These are phyloP conservation scores for Trichosporon sp. DNA, from an alignment of 1,284 basidiomycete species.

Conservation along the genomic window DNA sequence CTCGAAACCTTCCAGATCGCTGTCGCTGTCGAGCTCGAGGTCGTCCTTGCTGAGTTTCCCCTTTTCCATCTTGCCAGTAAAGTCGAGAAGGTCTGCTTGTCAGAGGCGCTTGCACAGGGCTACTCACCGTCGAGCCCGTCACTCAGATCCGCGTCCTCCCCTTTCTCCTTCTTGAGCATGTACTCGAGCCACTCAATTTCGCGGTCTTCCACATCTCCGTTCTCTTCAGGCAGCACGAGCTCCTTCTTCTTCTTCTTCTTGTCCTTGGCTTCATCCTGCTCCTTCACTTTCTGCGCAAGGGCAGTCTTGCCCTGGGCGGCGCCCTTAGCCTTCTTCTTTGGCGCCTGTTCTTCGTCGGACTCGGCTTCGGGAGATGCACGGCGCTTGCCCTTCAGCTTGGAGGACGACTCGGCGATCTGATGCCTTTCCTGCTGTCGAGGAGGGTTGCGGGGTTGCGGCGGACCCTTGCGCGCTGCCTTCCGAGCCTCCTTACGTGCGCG, in stretches of 20 bases:
- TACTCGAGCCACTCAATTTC: slow-evolving; percentile 73
- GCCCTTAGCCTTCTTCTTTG: slow-evolving; percentile 7
- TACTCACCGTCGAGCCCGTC: slow-evolving; percentile 59
- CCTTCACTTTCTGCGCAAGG: slow-evolving; percentile 18
- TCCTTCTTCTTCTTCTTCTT: slow-evolving; percentile 27
- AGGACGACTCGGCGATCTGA: neutral
- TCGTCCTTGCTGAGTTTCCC: slow-evolving; percentile 5
- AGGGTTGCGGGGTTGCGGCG: slow-evolving; percentile 15
- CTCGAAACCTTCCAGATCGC: slow-evolving; percentile 11
- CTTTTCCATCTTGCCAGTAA: slow-evolving; percentile 42
- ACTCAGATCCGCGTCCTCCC: slow-evolving; percentile 43
- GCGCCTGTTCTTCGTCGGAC: slow-evolving; percentile 37
- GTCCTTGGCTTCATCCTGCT: slow-evolving; percentile 19
- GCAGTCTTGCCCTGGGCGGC: neutral
- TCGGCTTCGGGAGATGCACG: slow-evolving; percentile 11
- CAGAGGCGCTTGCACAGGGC: slow-evolving; percentile 20
- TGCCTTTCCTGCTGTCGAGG: neutral
- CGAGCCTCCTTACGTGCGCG: slow-evolving; percentile 14
- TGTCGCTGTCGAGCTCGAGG: slow-evolving; percentile 6
- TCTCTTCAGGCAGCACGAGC: slow-evolving; percentile 34
- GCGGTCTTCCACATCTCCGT: slow-evolving; percentile 58
- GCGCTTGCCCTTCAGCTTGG: slow-evolving; percentile 12
- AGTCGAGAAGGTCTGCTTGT: slow-evolving; percentile 53
- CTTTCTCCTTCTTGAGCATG: slow-evolving; percentile 56
- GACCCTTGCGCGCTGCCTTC: slow-evolving; percentile 20